phyloP scores from a whole-genome alignment of 495 filamentous ascomycete genomes.

The Xylaria longipes region DNA sequence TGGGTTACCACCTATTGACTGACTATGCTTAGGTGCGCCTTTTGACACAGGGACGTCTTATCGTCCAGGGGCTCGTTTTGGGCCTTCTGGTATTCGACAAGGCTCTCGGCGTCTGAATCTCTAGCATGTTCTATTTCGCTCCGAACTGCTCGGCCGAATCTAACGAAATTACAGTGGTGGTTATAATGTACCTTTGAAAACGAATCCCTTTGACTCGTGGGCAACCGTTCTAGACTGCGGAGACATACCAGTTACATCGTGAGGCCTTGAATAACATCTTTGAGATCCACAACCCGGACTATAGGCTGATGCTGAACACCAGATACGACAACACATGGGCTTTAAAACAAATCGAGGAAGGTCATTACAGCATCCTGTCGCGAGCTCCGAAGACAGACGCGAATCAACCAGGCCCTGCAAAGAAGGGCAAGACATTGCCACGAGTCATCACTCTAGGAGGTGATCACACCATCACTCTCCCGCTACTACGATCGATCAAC shows the following conservation, averaged over 20 bases:
- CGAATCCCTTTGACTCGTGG: constrained; percentile 82
- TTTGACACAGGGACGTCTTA: constrained; percentile 51
- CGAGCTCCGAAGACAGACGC: constrained; percentile 57
- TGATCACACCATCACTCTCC: constrained; percentile 83
- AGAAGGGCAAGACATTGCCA: constrained; percentile 58
- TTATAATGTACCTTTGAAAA: constrained; percentile 78
- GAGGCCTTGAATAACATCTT: constrained; percentile 10
- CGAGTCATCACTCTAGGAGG: constrained; percentile 80
- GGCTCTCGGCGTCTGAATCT: constrained; percentile 78
- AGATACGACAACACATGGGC: constrained; percentile 77
- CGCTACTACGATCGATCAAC: constrained; percentile 77
- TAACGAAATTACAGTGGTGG: constrained; percentile 55
- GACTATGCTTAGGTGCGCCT: constrained; percentile 41
- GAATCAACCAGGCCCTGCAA: constrained; percentile 53
- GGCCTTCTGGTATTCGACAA: constrained; percentile 83
- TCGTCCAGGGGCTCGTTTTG: constrained; percentile 75
- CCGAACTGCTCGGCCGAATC: constrained; percentile 12
- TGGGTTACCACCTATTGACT: constrained; percentile 56
- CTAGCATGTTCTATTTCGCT: constrained; percentile 42
- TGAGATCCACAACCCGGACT: not conserved
- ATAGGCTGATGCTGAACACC: not conserved
- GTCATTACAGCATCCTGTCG: constrained; percentile 61
- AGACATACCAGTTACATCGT: constrained; percentile 83
- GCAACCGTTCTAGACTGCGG: constrained; percentile 82
- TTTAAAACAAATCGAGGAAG: constrained; percentile 79